Percentiles rank a stretch among this genome's conserved stretches.
phyloP scores from a whole-genome alignment of 345 rosid genomes.

The Orychophragmus violaceus region DNA sequence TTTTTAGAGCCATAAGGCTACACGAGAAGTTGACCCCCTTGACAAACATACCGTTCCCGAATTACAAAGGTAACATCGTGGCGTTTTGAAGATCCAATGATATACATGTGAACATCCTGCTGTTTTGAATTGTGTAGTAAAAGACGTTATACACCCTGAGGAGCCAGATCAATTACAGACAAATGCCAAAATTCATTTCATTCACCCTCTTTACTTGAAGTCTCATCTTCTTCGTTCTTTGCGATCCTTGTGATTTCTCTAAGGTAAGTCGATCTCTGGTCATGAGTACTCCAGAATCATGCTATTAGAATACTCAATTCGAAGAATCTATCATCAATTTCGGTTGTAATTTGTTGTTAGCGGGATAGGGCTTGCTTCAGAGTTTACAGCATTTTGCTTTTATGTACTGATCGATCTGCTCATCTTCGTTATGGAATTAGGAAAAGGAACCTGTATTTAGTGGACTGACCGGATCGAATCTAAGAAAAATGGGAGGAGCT shows the following conservation, averaged over 20 bases:
- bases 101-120: background rate
- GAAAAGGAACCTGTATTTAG: background rate
- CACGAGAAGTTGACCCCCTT: background rate
- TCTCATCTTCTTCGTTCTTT: conserved; percentile 4
- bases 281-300: background rate
- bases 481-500: conserved; percentile 48
- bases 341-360: background rate
- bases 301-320: background rate
- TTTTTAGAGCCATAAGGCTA: too few species aligned
- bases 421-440: background rate
- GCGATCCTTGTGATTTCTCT: conserved; percentile 15
- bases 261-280: conserved; percentile 12
- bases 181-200: conserved; percentile 3
- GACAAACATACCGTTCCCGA: background rate
- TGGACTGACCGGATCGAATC: conserved; percentile 20
- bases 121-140: background rate
- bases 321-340: background rate
- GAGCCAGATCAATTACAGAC: background rate
- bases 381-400: background rate
- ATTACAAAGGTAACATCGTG: background rate
- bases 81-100: background rate
- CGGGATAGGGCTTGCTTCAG: conserved; percentile 7
- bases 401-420: conserved; percentile 3
- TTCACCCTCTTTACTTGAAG: conserved; percentile 8
- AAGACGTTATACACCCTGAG: conserved; percentile 5